Evolutionary conservation across 1,284 basidiomycete species (phyloP).

Genomic region (Moesziomyces antarcticus): DNA sequence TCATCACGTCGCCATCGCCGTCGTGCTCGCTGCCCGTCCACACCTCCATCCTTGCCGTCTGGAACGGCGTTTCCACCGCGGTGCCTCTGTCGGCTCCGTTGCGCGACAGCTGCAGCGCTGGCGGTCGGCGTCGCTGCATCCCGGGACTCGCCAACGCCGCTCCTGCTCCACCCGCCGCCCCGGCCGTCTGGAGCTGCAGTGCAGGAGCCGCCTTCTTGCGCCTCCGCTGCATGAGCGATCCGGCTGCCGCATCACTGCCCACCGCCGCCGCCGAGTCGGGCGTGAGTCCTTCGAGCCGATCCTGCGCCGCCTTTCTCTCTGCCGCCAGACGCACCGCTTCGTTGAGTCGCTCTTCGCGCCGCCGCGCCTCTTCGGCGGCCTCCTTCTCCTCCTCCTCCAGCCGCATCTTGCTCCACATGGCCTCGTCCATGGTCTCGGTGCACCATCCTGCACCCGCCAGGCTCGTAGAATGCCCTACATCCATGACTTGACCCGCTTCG

Average conservation of each 20-base stretch:
- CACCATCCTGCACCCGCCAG: constrained; percentile 47
- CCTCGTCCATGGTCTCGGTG: constrained; percentile 59
- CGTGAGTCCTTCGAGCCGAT: constrained; percentile 33
- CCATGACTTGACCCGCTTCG: not conserved
- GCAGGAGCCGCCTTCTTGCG: constrained; percentile 39
- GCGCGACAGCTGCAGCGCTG: constrained; percentile 31
- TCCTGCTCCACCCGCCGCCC: not conserved
- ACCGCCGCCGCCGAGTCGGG: constrained; percentile 2
- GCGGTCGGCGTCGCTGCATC: constrained; percentile 30
- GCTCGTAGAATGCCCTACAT: constrained; percentile 1
- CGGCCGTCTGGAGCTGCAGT: constrained; percentile 30
- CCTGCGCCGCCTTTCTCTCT: constrained; percentile 40
- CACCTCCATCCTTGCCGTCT: constrained; percentile 28
- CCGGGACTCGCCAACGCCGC: constrained; percentile 23
- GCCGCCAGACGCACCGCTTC: constrained; percentile 39
- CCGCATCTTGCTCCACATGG: constrained; percentile 62
- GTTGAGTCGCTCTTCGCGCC: constrained; percentile 41
- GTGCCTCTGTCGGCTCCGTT: not conserved
- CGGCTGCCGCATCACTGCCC: constrained; percentile 10
- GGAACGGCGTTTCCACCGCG: constrained; percentile 37
- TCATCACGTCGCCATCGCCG: constrained; percentile 33
- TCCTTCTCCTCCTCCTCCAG: constrained; percentile 60
- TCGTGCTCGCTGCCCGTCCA: constrained; percentile 16
- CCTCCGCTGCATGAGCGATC: constrained; percentile 43
- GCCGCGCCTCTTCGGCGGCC: constrained; percentile 44